A percentile compares a stretch with the other conserved stretches of the same genome.
Conservation (phyloP, 2,329 filamentous ascomycete genomes). For the Setomelanomma holmii region DNA sequence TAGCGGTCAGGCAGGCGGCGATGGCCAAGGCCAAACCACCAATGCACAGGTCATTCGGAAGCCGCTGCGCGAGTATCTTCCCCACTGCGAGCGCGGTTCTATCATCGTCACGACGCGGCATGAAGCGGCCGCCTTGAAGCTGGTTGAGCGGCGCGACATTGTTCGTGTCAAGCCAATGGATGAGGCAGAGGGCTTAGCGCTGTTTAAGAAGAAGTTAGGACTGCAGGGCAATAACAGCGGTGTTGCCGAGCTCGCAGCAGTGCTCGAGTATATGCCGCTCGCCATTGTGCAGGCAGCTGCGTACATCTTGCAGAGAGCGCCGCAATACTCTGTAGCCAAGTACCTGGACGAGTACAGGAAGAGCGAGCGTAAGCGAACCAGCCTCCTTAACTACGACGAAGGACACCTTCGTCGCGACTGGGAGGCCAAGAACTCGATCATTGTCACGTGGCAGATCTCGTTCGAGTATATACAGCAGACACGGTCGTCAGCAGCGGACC, state of each 20-base stretch:
- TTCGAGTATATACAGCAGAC: slow-evolving; percentile 42
- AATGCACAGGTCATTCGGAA: not conserved
- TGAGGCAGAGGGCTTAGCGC: not conserved
- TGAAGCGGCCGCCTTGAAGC: not conserved
- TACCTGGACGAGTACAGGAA: not conserved
- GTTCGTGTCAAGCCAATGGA: not conserved
- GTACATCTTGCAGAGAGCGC: not conserved
- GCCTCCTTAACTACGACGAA: not conserved
- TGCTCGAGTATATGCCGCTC: not conserved
- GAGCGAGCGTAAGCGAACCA: not conserved
- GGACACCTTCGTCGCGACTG: not conserved
- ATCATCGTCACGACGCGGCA: not conserved
- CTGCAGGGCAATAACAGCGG: not conserved
- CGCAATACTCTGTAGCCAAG: not conserved
- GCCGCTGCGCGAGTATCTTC: not conserved
- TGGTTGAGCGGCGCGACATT: not conserved
- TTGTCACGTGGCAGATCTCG: slow-evolving; percentile 45
- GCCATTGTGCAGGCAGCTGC: not conserved
- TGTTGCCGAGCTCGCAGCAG: not conserved
- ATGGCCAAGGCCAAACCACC: not conserved
- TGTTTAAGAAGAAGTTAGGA: not conserved
- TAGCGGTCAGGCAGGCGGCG: not conserved
- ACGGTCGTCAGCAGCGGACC: slow-evolving; percentile 44
- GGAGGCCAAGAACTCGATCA: slow-evolving; percentile 44
- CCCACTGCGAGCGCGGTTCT: not conserved